phyloP scores from a whole-genome alignment of 257 asterid species.

The Solanum sejunctum region DNA sequence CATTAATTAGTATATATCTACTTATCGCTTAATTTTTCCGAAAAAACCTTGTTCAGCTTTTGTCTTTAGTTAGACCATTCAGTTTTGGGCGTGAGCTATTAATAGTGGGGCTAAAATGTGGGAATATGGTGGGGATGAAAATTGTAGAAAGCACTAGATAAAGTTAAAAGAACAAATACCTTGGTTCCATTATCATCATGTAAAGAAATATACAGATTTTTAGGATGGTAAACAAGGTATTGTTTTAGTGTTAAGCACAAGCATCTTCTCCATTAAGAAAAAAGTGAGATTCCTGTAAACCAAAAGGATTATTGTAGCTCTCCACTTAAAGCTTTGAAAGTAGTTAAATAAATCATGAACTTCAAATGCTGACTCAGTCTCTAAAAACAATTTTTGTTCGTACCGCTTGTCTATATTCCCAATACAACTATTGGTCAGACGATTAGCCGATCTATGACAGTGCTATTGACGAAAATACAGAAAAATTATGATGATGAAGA shows the following conservation, averaged over 20 bases:
- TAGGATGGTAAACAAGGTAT: neutral
- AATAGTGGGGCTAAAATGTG: neutral
- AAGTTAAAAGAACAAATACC: neutral
- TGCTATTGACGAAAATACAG: neutral
- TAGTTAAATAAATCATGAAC: neutral
- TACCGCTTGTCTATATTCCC: neutral
- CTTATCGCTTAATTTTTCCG: no score
- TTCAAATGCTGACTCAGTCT: neutral
- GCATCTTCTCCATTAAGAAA: neutral
- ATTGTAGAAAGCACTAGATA: neutral
- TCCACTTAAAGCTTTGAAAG: neutral
- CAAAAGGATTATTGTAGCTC: neutral
- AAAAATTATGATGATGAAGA: neutral
- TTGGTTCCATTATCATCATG: neutral
- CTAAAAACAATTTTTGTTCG: neutral
- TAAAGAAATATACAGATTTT: neutral
- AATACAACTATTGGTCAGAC: neutral
- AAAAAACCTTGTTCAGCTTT: no score
- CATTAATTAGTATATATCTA: no score
- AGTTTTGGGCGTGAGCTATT: neutral
- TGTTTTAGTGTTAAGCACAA: neutral
- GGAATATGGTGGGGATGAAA: neutral
- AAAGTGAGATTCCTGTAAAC: neutral
- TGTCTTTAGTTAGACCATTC: no score
- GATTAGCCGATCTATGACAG: neutral